Conservation (phyloP, 805 yeast species). For the Myxozyma monticola region DNA sequence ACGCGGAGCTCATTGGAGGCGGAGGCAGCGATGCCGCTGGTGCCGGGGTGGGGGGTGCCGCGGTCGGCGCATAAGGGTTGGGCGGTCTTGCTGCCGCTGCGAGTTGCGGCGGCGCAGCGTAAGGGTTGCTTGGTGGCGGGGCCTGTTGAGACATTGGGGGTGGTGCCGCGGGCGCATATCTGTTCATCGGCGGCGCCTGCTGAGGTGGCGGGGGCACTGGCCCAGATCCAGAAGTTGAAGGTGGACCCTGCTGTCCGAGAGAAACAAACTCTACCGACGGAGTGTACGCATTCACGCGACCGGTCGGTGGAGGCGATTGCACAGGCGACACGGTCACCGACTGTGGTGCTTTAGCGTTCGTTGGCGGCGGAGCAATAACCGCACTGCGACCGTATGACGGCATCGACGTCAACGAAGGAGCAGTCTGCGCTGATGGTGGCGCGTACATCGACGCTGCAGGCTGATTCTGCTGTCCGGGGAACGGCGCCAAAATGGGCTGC, state of each 20-base stretch:
- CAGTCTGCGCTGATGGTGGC: slow-evolving; percentile 16
- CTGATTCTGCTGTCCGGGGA: slow-evolving; percentile 31
- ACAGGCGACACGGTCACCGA: slow-evolving; percentile 17
- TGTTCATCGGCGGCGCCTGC: slow-evolving; percentile 14
- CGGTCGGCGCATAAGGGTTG: slow-evolving; percentile 26
- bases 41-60: slow-evolving; percentile 14
- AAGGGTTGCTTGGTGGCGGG: slow-evolving; percentile 43
- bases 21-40: slow-evolving; percentile 19
- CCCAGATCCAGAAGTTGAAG: not conserved
- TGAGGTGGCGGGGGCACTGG: slow-evolving; percentile 9
- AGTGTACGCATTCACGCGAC: slow-evolving; percentile 17
- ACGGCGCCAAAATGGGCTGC: slow-evolving; percentile 29
- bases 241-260: slow-evolving; percentile 16
- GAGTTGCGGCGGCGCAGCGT: slow-evolving; percentile 40
- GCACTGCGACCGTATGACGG: slow-evolving; percentile 11
- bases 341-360: slow-evolving; percentile 27
- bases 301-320: slow-evolving; percentile 26
- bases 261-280: slow-evolving; percentile 26
- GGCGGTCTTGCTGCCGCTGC: slow-evolving; percentile 5
- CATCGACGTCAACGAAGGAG: slow-evolving; percentile 8
- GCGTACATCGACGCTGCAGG: slow-evolving; percentile 42
- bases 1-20: slow-evolving; percentile 9
- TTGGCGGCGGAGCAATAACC: slow-evolving; percentile 29
- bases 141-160: slow-evolving; percentile 36
- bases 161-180: slow-evolving; percentile 9